Percentiles rank a stretch among this genome's conserved stretches.
Conservation (phyloP, 768 basidiomycete genomes). For the Leucosporidium scottii region DNA sequence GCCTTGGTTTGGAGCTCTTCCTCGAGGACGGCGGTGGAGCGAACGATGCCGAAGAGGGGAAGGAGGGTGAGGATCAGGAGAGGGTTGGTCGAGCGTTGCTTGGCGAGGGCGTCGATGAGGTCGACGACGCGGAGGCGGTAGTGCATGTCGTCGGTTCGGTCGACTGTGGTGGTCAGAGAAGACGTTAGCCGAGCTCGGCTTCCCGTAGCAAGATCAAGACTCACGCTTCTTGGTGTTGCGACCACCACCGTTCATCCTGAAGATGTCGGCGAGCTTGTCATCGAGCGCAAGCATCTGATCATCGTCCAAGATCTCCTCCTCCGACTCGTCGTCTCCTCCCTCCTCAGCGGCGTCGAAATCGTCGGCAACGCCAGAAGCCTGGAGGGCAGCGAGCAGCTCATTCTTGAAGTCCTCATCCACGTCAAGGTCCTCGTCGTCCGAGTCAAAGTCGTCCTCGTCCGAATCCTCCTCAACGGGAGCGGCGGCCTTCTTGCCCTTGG, state of each 20-base stretch:
- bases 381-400: constrained; percentile 51
- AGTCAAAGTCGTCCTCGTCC: constrained; percentile 45
- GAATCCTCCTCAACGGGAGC: not conserved
- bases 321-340: constrained; percentile 46
- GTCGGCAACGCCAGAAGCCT: constrained; percentile 45
- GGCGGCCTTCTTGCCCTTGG: constrained; percentile 20
- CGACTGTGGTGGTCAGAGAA: constrained; percentile 45
- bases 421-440: constrained; percentile 39
- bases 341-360: constrained; percentile 50
- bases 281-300: constrained; percentile 98
- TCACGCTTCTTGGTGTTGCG: constrained; percentile 62
- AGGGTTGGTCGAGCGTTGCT: constrained; percentile 67
- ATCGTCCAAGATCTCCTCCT: constrained; percentile 65
- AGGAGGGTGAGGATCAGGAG: constrained; percentile 60
- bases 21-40: constrained; percentile 64
- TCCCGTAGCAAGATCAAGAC: constrained; percentile 25
- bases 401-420: constrained; percentile 54
- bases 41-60: constrained; percentile 69
- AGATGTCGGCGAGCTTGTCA: constrained; percentile 79
- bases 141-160: constrained; percentile 81
- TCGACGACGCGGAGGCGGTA: constrained; percentile 96
- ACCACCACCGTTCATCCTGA: constrained; percentile 60
- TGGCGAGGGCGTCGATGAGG: constrained; percentile 77
- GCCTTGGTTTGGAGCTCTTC: constrained; percentile 84
- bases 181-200: constrained; percentile 43